Evolutionary conservation across 2,329 filamentous ascomycete species (phyloP), one percentile per base, ranked within the genome.

Genomic region (Paecilomyces dactylethromorphus): DNA sequence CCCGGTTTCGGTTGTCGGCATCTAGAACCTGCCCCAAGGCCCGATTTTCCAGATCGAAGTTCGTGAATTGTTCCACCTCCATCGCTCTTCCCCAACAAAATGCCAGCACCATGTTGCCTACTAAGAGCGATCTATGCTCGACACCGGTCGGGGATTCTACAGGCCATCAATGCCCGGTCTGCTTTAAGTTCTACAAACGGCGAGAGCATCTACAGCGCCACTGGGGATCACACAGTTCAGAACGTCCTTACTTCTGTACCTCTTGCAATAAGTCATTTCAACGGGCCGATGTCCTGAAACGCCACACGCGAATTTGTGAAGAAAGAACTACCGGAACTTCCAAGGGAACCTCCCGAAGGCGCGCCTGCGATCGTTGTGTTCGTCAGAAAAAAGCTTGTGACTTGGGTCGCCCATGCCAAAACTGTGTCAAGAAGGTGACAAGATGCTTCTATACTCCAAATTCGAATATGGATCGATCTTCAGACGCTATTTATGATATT

Each of bases 171-270:
- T 75, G 72, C 57, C 62, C 66, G 4, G 58, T 69, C 32, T 76
- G 74, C 56, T 65, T 57, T 52, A 75, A 71, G 58, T 65, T 64
- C 6, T 76, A 75, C 65, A 75, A 74, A 62, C 65, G 73, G 22
- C 68, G 70, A 6, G 73, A 75, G 57, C 74, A 76, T 59, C 62
- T 76, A 2, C 67, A 71, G 51, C 72, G 74, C 26, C 74, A 76
- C 57, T 65, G 63, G 33, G 62, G 61, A 45, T 68, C 73, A 7
- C 74, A 76, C 60, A 69, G 66, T 2, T 60, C 65, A 2, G 67
- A 71, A 31, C 68, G 72, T 3, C 73, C 72, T 10, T 67, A 73
- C 56, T 63, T 63, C 33, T 76, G 74, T 61, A 58, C 61, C 8
- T 59, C 64, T 1, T 76, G 74, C 49, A 63, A 63, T 31, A 68